Percentiles rank a stretch among this genome's conserved stretches.
phyloP scores from a whole-genome alignment of 305 asterid genomes.

The Euphrasia arctica region DNA sequence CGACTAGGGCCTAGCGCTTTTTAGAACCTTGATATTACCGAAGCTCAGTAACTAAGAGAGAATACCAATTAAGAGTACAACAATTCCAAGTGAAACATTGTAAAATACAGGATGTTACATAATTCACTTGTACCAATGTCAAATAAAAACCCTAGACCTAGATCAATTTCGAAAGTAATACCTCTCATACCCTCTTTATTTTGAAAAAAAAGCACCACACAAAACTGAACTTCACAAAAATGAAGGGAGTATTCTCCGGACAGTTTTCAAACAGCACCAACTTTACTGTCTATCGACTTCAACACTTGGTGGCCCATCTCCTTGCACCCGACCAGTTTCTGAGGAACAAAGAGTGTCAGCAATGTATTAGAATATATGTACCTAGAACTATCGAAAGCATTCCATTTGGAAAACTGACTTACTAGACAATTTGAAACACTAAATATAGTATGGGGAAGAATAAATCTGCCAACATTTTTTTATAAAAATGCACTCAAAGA shows the following conservation, averaged over 20 bases:
- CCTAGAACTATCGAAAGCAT: no score
- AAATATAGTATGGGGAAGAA: neutral
- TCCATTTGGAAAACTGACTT: no score
- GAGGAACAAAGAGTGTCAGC: slow-evolving; percentile 20
- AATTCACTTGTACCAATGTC: neutral
- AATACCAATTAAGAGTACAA: neutral
- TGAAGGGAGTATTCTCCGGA: neutral
- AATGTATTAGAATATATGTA: neutral
- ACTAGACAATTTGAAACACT: neutral
- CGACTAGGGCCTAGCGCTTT: no score
- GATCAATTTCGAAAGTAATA: neutral
- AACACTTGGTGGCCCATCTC: slow-evolving; percentile 94
- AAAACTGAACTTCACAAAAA: neutral
- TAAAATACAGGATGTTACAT: neutral
- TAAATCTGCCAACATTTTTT: neutral
- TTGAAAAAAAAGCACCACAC: neutral
- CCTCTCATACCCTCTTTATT: neutral
- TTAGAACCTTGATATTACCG: neutral
- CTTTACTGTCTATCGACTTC: slow-evolving; percentile 67
- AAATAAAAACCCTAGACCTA: neutral
- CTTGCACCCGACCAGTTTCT: slow-evolving; percentile 95
- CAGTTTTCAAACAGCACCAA: slow-evolving; percentile 36
- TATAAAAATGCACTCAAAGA: neutral
- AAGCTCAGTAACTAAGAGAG: neutral
- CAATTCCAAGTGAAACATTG: neutral